A percentile compares a stretch with the other conserved stretches of the same genome.
Evolutionary conservation across 768 basidiomycete genomes (phyloP).

Genomic region (Boletus sensibilis): DNA sequence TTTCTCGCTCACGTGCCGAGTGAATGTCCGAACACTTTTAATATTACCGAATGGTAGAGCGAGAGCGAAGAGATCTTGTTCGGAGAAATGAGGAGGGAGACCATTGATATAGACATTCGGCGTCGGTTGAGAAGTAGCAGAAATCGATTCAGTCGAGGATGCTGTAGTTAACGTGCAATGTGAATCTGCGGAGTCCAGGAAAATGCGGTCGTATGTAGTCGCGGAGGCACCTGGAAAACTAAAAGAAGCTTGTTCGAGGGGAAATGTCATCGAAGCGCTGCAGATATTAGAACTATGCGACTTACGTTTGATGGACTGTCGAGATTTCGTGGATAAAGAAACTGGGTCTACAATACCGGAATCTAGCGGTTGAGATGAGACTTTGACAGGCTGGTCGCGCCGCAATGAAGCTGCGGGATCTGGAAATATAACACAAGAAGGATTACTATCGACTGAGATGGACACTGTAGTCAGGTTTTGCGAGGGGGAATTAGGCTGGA

Average conservation of each 20-base stretch:
- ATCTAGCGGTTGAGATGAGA: conserved; percentile 10
- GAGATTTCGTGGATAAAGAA: conserved; percentile 5
- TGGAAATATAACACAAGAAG: conserved; percentile 25
- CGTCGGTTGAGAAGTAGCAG: conserved; percentile 34
- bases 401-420: conserved; percentile 6
- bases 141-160: conserved; percentile 15
- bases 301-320: conserved; percentile 29
- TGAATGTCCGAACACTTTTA: conserved; percentile 80
- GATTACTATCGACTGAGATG: conserved; percentile 11
- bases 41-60: conserved; percentile 71
- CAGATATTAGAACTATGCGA: background rate
- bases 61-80: conserved; percentile 74
- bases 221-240: conserved; percentile 20
- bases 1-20: conserved; percentile 75
- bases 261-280: conserved; percentile 3
- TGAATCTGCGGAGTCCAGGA: conserved; percentile 14
- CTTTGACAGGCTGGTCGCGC: conserved; percentile 8
- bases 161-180: conserved; percentile 9
- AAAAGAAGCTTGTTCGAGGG: conserved; percentile 25
- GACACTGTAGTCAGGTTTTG: conserved; percentile 11
- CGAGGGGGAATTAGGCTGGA: conserved; percentile 21
- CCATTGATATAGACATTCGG: conserved; percentile 91
- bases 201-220: conserved; percentile 13
- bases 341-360: conserved; percentile 14
- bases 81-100: conserved; percentile 77